Evolutionary conservation across 495 filamentous ascomycete species (phyloP).

Genomic region (Aspergillus wentii): DNA sequence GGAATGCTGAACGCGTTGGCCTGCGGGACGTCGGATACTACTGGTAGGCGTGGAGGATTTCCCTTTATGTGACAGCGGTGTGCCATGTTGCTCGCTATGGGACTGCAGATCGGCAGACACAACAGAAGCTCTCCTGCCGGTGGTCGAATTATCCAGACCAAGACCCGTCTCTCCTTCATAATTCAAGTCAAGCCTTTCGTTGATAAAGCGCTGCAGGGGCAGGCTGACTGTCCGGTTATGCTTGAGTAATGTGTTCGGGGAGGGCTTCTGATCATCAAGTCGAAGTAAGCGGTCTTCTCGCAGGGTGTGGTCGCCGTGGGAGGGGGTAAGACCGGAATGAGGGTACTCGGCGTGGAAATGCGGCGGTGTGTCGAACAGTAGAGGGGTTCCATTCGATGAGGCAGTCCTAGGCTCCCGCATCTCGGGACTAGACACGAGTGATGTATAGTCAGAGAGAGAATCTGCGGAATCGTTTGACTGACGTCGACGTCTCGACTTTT

Average conservation of each 20-base stretch:
- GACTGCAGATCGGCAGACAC: constrained; percentile 4
- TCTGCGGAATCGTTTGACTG: constrained; percentile 28
- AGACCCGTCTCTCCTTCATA: constrained; percentile 12
- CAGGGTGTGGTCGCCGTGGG: constrained; percentile 23
- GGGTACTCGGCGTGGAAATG: constrained; percentile 15
- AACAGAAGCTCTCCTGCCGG: constrained; percentile 4
- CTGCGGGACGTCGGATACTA: constrained; percentile 9
- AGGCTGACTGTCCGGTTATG: constrained; percentile 34
- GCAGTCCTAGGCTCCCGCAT: constrained; percentile 21
- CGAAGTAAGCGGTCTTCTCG: constrained; percentile 30
- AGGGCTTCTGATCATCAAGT: constrained; percentile 22
- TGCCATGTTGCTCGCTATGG: constrained; percentile 2
- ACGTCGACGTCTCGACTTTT: constrained; percentile 20
- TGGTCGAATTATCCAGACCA: constrained; percentile 5
- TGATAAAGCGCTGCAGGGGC: constrained; percentile 42
- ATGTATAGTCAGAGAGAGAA: constrained; percentile 34
- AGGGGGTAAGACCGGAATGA: constrained; percentile 10
- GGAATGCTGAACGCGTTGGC: constrained; percentile 13
- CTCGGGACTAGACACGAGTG: constrained; percentile 31
- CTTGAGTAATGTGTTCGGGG: constrained; percentile 16
- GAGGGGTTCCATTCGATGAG: constrained; percentile 24
- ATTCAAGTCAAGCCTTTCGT: constrained; percentile 33
- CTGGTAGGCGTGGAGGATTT: constrained; percentile 8
- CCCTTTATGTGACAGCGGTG: constrained; percentile 3
- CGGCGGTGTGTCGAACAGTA: constrained; percentile 23